phyloP scores from a whole-genome alignment of 2,329 filamentous ascomycete genomes.

The Polytolypa hystricis region DNA sequence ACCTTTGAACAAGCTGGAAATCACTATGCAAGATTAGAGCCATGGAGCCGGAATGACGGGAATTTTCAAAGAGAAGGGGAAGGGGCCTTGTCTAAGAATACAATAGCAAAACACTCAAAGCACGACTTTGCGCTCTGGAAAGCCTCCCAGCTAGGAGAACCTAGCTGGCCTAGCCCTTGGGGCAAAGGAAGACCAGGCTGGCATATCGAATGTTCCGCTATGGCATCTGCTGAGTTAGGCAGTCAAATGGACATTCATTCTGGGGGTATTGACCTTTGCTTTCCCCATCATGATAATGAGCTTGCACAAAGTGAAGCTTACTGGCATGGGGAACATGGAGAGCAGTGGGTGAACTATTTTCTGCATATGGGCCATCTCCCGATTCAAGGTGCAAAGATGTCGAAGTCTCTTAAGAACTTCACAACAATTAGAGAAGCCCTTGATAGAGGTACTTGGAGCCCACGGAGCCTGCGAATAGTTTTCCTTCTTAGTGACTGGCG shows the following conservation, averaged over 20 bases:
- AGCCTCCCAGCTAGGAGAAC: slow-evolving; percentile 80
- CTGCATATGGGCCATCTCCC: slow-evolving; percentile 87
- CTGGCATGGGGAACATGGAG: slow-evolving; percentile 44
- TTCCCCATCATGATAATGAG: slow-evolving; percentile 90
- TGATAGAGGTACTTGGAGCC: slow-evolving; percentile 56
- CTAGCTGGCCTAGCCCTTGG: slow-evolving; percentile 81
- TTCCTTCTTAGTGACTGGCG: slow-evolving; percentile 86
- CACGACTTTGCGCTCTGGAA: slow-evolving; percentile 95
- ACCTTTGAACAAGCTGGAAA: slow-evolving; percentile 78
- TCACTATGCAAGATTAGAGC: slow-evolving; percentile 72
- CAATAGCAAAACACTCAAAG: slow-evolving; percentile 57
- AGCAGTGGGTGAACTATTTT: slow-evolving; percentile 90
- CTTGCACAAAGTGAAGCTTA: slow-evolving; percentile 80
- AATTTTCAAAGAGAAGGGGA: slow-evolving; percentile 79
- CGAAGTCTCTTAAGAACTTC: slow-evolving; percentile 93
- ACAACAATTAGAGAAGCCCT: slow-evolving; percentile 83
- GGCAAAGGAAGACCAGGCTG: slow-evolving; percentile 80
- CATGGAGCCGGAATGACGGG: slow-evolving; percentile 74
- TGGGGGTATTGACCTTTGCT: slow-evolving; percentile 80
- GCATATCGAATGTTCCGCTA: slow-evolving; percentile 95
- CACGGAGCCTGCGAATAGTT: slow-evolving; percentile 69
- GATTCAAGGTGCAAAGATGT: slow-evolving; percentile 90
- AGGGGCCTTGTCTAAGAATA: slow-evolving; percentile 56
- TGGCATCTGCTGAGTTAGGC: slow-evolving; percentile 83
- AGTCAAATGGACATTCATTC: slow-evolving; percentile 84